A percentile compares a stretch with the other conserved stretches of the same genome.
Evolutionary conservation across 768 basidiomycete species (phyloP).

Genomic region (Suillus subluteus): DNA sequence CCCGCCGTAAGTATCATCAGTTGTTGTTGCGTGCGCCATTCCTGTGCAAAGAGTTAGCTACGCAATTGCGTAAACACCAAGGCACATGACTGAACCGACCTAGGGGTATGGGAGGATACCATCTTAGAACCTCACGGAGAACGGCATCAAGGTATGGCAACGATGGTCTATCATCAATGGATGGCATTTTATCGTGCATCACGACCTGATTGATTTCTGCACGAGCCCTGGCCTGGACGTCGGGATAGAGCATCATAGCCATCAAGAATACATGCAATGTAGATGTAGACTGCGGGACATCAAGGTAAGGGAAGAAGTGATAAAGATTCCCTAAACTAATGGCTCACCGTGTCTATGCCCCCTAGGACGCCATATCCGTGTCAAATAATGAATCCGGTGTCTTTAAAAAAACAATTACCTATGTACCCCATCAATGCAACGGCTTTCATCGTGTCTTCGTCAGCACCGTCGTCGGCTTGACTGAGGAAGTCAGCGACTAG

Average conservation of each 20-base stretch:
- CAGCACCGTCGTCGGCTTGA: not conserved
- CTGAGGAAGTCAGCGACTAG: constrained; percentile 1
- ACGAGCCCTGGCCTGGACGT: constrained; percentile 30
- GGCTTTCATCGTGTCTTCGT: not conserved
- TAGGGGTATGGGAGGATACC: constrained; percentile 11
- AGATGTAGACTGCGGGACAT: constrained; percentile 21
- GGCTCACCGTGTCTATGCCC: not conserved
- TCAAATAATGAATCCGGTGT: not conserved
- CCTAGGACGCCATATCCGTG: not conserved
- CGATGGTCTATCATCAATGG: constrained; percentile 13
- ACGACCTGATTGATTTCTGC: constrained; percentile 30
- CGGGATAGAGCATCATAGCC: constrained; percentile 33
- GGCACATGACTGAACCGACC: constrained; percentile 5
- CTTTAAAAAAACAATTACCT: not conserved
- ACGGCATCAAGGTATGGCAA: constrained; percentile 19
- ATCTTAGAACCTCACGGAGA: constrained; percentile 14
- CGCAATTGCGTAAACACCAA: not conserved
- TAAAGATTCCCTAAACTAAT: constrained; percentile 13
- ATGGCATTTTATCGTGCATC: constrained; percentile 24
- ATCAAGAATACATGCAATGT: constrained; percentile 30
- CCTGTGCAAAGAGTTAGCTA: constrained; percentile 13
- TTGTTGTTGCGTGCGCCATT: constrained; percentile 29
- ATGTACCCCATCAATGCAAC: constrained; percentile 3
- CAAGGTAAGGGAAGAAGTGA: constrained; percentile 29
- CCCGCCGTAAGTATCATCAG: constrained; percentile 42